Percentiles rank a stretch among this genome's conserved stretches.
phyloP scores from a whole-genome alignment of 176 grass and related monocot species.

The Oryza meridionalis region DNA sequence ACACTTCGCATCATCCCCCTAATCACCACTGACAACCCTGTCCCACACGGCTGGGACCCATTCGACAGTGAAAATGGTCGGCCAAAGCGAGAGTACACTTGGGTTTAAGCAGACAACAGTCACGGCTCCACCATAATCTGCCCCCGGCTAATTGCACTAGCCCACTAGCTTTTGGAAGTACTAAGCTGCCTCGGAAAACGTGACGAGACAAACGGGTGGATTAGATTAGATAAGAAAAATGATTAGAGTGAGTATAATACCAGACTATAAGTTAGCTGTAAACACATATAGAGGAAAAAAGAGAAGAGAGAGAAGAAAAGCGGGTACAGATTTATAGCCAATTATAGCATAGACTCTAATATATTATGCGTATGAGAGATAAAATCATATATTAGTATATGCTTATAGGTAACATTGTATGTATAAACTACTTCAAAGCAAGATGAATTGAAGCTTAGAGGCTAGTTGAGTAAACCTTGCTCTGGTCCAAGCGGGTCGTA shows the following conservation, averaged over 20 bases:
- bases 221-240: neutral
- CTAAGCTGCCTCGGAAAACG: neutral
- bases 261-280: too few relatives aligned
- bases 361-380: too few relatives aligned
- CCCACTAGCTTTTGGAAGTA: slow-evolving; percentile 46
- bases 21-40: neutral
- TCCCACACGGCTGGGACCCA: neutral
- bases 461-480: neutral
- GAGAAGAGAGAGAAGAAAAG: too few relatives aligned
- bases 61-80: neutral
- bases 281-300: too few relatives aligned
- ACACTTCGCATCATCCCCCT: neutral
- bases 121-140: neutral
- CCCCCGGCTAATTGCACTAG: slow-evolving; percentile 6
- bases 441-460: too few relatives aligned
- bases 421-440: too few relatives aligned
- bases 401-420: too few relatives aligned
- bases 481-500: slow-evolving; percentile 5
- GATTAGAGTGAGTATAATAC: neutral
- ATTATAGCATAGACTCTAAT: too few relatives aligned
- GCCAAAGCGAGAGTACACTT: neutral
- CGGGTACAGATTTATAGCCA: too few relatives aligned
- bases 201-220: slow-evolving; percentile 26
- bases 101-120: slow-evolving; percentile 20
- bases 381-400: too few relatives aligned